Evolutionary conservation across 441 rosid species (phyloP), one percentile per base, ranked within the genome.

Genomic region (Biscutella laevigata): DNA sequence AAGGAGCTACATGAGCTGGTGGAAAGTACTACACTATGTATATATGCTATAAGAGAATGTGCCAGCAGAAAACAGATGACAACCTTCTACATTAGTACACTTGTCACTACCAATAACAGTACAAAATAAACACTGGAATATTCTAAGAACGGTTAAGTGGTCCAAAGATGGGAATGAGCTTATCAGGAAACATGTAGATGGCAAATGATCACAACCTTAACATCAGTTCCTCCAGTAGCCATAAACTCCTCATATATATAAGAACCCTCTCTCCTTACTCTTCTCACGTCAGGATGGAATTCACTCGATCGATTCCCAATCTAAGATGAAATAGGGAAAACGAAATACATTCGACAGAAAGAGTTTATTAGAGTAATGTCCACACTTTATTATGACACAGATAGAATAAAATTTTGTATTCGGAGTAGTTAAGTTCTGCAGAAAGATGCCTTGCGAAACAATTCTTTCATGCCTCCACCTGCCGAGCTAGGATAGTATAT

Each of bases 221-320:
- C 99, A 83, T 94, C 98, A 41, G 99, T 94, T 76, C 99, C 99
- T 63, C 98, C 98, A 4, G 99, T 94, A 32, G 99, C 77, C 98
- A 90, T 82, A 71, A 94, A 94, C 75, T 94, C 99, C 79, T 94
- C 99, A 20, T 94, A 94, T 77, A 94, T 94, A 74, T 87, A 94
- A 51, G 99, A 87, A 55, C 99, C 92, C 69, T 83, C 98, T 57
- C 99, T 89, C 66, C 99, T 72, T 55, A 90, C 99, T 78, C 95
- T 85, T 80, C 99, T 79, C 25, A 85, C 94, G 39, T 94, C 99
- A 41, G 99, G 96, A 67, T 83, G 87, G 74, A 94, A 94, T 75
- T 85, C 99, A 62, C 99, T 94, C 40, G 99, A 94, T 49, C 98
- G 81, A 55, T 90, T 94, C 48, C 99, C 99, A 45, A 94, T 83